Percentiles rank a stretch among this genome's conserved stretches.
Conservation (phyloP, 805 yeast species). For the Barnettozyma siamensis region DNA sequence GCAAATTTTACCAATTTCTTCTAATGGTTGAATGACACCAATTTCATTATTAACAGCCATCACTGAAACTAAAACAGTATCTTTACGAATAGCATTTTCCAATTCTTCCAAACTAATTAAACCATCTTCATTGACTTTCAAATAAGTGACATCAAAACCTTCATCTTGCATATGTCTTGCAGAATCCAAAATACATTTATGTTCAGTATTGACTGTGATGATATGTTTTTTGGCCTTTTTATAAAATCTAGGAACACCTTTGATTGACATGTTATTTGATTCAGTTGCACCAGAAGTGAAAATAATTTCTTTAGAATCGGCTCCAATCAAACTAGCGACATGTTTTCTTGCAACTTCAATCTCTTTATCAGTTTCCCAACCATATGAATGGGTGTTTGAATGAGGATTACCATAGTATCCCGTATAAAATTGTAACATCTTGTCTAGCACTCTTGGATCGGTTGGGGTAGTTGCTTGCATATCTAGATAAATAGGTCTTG, state of each 20-base stretch:
- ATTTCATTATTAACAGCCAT: constrained; percentile 99
- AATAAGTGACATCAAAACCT: constrained; percentile 92
- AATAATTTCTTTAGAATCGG: constrained; percentile 94
- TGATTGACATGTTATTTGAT: constrained; percentile 88
- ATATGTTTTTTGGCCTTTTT: constrained; percentile 85
- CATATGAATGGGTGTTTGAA: constrained; percentile 93
- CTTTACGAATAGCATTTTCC: constrained; percentile 80
- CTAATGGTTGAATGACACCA: constrained; percentile 94
- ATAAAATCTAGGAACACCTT: constrained; percentile 95
- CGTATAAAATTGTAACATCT: constrained; percentile 79
- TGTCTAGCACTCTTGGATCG: constrained; percentile 92
- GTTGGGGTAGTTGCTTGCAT: constrained; percentile 99
- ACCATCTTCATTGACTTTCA: constrained; percentile 80
- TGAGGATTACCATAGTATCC: constrained; percentile 98
- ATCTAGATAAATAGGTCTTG: constrained; percentile 91
- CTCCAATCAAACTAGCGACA: constrained; percentile 78
- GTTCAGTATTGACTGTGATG: constrained; percentile 95
- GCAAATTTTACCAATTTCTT: constrained; percentile 87
- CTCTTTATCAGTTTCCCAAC: constrained; percentile 96
- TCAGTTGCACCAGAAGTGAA: constrained; percentile 99
- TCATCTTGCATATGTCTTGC: constrained; percentile 93
- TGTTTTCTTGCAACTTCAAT: constrained; percentile 83
- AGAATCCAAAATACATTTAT: constrained; percentile 97
- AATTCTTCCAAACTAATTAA: constrained; percentile 71
- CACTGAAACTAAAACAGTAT: constrained; percentile 82